Evolutionary conservation across 345 rosid species (phyloP), one percentile per base, ranked within the genome.

Genomic region (Mallotus nudiflorus): DNA sequence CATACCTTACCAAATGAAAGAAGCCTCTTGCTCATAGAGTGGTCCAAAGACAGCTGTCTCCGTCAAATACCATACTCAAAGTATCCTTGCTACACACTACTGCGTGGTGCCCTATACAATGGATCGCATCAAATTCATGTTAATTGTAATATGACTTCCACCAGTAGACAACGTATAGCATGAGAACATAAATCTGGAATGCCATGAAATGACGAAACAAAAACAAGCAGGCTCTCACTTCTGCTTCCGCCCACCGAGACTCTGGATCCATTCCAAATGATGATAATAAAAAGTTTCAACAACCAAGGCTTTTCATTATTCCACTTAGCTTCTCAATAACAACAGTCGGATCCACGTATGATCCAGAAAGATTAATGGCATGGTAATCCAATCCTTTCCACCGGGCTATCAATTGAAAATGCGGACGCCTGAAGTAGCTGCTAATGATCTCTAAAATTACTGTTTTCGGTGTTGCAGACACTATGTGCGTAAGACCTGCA

Each of bases 371-470:
- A 74, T 92, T 67, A 64, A 95, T 89, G 50, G 91, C 90, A 37
- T 88, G 97, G 75, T 89, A 95, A 54, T 89, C 91, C 80, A 95
- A 82, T 22, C 99, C 99, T 86, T 90, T 95, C 99, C 99, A 92
- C 71, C 70, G 82, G 12, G 97, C 88, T 75, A 95, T 92, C 74
- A 89, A 78, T 65, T 74, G 79, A 78, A 92, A 95, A 74, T 95
- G 99, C 0, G 97, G 99, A 20, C 99, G 85, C 60, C 83, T 82
- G 65, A 78, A 95, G 44, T 75, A 69, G 13, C 75, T 67, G 74
- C 96, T 88, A 8, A 92, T 68, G 27, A 95, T 85, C 85, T 92
- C 98, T 14, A 95, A 84, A 69, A 95, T 82, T 53, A 93, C 91
- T 15, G 98, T 90, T 80, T 88, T 84, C 35, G 97, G 90, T 20